Evolutionary conservation across 192 early-diverging fungal genomes (phyloP).

Genomic region (Podila epigama): DNA sequence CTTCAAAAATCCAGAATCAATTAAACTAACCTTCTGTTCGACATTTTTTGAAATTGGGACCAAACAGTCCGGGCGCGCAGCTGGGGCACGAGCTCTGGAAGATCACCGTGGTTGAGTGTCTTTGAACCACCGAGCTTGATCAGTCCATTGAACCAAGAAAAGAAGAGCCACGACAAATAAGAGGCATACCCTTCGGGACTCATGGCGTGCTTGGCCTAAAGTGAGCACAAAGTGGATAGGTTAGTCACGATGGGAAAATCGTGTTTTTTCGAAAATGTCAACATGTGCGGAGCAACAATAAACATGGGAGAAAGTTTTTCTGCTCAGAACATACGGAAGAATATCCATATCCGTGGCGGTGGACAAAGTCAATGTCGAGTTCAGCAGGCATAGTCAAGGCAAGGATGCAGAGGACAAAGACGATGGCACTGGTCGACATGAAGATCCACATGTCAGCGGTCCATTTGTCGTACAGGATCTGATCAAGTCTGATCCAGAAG

Average conservation of each 20-base stretch:
- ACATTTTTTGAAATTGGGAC: slow-evolving; percentile 40
- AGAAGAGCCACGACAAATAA: slow-evolving; percentile 48
- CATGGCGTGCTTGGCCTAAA: slow-evolving; percentile 34
- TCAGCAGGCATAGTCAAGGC: slow-evolving; percentile 45
- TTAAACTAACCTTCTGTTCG: slow-evolving; percentile 5
- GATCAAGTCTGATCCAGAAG: slow-evolving; percentile 25
- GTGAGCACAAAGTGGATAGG: neutral
- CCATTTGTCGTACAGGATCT: slow-evolving; percentile 11
- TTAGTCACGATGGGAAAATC: neutral
- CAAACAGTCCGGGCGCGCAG: slow-evolving; percentile 45
- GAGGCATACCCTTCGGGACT: slow-evolving; percentile 43
- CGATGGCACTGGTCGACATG: neutral
- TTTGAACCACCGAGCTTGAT: slow-evolving; percentile 45
- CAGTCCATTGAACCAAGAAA: slow-evolving; percentile 45
- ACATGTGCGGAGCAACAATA: neutral
- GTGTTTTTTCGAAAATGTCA: neutral
- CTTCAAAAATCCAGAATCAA: neutral
- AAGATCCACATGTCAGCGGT: slow-evolving; percentile 16
- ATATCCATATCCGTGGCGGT: slow-evolving; percentile 39
- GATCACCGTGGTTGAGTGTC: slow-evolving; percentile 48
- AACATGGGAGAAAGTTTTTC: neutral
- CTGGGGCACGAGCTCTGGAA: slow-evolving; percentile 42
- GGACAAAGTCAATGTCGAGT: slow-evolving; percentile 46
- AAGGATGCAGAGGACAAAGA: slow-evolving; percentile 9
- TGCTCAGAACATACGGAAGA: slow-evolving; percentile 25